Percentiles rank a stretch among this genome's conserved stretches.
Conservation (phyloP, 306 rosid species). For the Fagus sylvatica region DNA sequence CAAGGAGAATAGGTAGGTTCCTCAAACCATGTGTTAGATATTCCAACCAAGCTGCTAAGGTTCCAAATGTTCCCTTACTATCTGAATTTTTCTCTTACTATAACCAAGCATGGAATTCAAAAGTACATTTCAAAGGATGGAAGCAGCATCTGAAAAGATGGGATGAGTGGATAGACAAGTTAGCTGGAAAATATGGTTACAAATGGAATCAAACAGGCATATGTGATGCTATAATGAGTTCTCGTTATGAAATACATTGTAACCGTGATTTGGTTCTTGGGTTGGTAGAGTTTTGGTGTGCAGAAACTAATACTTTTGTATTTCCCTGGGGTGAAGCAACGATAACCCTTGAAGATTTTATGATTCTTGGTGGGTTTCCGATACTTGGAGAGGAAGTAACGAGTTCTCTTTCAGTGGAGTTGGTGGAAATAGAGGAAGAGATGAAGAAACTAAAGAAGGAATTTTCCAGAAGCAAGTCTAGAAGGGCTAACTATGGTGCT, state of each 20-base stretch:
- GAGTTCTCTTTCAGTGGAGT: conserved; percentile 11
- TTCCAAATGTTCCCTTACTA: too few relatives aligned
- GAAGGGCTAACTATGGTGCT: not conserved
- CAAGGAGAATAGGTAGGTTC: too few relatives aligned
- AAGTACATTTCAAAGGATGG: too few relatives aligned
- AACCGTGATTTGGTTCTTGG: conserved; percentile 18
- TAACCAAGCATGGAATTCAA: too few relatives aligned
- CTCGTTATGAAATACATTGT: not conserved
- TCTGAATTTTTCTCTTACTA: too few relatives aligned
- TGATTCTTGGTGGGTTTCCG: conserved; percentile 24
- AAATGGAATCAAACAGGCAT: conserved; percentile 43
- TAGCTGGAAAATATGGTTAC: conserved; percentile 38
- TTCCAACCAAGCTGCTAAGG: conserved; percentile 5
- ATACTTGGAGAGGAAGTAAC: too few relatives aligned
- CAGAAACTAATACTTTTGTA: conserved; percentile 35
- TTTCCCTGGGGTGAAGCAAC: conserved; percentile 60
- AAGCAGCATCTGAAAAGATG: too few relatives aligned
- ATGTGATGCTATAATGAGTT: conserved; percentile 43
- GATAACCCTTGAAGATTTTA: conserved; percentile 52
- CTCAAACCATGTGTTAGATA: conserved; percentile 31
- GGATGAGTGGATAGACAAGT: too few relatives aligned
- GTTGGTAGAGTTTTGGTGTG: conserved; percentile 44
- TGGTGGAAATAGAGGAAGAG: not conserved
- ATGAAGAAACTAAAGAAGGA: not conserved
- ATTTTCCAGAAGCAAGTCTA: not conserved